phyloP scores from a whole-genome alignment of 1,139 yeast genomes.

The Ashbya aceris region DNA sequence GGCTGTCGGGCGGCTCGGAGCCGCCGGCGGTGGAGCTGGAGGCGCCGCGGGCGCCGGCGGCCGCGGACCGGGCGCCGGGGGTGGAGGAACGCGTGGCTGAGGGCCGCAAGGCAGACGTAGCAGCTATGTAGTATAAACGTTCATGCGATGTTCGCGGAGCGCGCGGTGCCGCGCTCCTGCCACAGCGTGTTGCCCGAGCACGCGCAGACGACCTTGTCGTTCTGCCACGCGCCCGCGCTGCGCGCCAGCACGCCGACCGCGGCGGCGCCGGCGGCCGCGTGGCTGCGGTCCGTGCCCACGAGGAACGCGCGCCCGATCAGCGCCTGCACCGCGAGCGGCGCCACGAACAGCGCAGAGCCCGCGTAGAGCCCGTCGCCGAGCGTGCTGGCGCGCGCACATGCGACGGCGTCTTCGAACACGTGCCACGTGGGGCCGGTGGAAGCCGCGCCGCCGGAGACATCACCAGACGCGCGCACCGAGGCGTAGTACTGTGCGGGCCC shows the following conservation, averaged over 20 bases:
- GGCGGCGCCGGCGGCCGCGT: slow-evolving; percentile 34
- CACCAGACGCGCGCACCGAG: slow-evolving; percentile 60
- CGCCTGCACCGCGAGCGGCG: slow-evolving; percentile 47
- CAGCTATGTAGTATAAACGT: slow-evolving; percentile 8
- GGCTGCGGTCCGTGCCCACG: slow-evolving; percentile 38
- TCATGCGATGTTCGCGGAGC: slow-evolving; percentile 1
- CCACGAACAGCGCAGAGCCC: slow-evolving; percentile 60
- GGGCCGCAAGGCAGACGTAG: slow-evolving; percentile 13
- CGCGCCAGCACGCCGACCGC: slow-evolving; percentile 86
- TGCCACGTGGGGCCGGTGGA: slow-evolving; percentile 52
- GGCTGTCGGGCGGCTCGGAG: slow-evolving; percentile 14
- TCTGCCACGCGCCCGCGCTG: slow-evolving; percentile 96
- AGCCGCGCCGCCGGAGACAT: slow-evolving; percentile 63
- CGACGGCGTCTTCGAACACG: slow-evolving; percentile 35
- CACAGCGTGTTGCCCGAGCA: slow-evolving; percentile 94
- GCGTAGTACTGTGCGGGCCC: slow-evolving; percentile 59
- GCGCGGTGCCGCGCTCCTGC: slow-evolving; percentile 83
- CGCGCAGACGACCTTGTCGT: slow-evolving; percentile 84
- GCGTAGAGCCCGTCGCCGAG: slow-evolving; percentile 14
- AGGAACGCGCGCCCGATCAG: slow-evolving; percentile 77
- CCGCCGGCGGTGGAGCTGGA: slow-evolving; percentile 21
- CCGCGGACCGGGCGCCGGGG: background rate
- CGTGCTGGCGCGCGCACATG: slow-evolving; percentile 30
- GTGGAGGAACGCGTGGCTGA: slow-evolving; percentile 15
- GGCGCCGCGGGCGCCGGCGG: slow-evolving; percentile 3